Evolutionary conservation across 805 yeast species (phyloP).

Genomic region (Candida multigemmis): DNA sequence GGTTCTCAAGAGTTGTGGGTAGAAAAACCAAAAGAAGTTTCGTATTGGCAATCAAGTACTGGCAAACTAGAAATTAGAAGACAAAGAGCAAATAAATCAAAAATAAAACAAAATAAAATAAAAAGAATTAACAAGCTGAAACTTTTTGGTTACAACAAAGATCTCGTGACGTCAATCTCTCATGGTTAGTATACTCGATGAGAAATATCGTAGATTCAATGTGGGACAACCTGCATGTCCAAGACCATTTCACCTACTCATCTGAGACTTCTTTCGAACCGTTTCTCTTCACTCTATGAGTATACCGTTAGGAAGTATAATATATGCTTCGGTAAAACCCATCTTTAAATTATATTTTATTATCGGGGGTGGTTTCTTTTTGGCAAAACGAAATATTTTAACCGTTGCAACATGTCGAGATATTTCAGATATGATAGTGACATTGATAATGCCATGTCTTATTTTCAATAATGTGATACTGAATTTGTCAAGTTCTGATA

Average conservation of each 20-base stretch:
- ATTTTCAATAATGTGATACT: conserved; percentile 65
- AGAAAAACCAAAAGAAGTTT: no score
- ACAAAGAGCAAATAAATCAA: neutral
- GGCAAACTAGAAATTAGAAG: neutral
- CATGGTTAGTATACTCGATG: no score
- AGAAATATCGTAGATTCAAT: no score
- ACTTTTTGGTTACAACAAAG: no score
- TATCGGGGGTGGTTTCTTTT: conserved; percentile 53
- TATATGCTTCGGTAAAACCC: conserved; percentile 80
- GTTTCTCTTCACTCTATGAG: conserved; percentile 3
- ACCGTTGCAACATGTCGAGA: conserved; percentile 62
- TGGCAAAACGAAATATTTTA: conserved; percentile 56
- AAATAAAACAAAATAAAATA: neutral
- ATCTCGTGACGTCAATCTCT: no score
- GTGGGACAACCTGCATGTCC: no score
- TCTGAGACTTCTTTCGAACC: neutral
- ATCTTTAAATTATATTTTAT: conserved; percentile 73
- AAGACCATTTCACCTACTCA: neutral
- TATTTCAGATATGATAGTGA: conserved; percentile 59
- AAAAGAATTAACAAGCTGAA: no score
- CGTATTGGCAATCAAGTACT: neutral
- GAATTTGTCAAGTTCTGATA: conserved; percentile 58
- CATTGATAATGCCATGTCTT: conserved; percentile 65
- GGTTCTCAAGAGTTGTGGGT: no score
- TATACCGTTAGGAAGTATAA: conserved; percentile 47